Evolutionary conservation across 768 basidiomycete genomes (phyloP).

Genomic region (Rhodotorula paludigena): DNA sequence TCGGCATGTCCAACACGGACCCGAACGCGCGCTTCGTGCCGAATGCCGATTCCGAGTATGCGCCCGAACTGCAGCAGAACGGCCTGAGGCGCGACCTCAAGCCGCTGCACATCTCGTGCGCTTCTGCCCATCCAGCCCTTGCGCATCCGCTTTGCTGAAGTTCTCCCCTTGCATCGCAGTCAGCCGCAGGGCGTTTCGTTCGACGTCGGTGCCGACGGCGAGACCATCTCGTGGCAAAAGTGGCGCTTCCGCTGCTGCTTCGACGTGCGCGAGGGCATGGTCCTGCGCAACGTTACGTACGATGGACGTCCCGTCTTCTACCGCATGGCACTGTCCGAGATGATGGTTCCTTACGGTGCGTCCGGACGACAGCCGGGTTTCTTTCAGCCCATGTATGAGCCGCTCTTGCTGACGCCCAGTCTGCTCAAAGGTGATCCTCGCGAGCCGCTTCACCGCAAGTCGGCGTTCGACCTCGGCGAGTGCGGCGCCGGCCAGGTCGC

Average conservation of each 20-base stretch:
- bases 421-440: no score
- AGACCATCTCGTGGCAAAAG: constrained; percentile 35
- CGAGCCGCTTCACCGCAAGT: constrained; percentile 38
- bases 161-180: no score
- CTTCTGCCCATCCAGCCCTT: no score
- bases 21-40: constrained; percentile 4
- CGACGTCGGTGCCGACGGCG: constrained; percentile 13
- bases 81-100: constrained; percentile 19
- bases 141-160: no score
- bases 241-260: constrained; percentile 38
- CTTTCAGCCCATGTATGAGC: no score
- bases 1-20: neutral
- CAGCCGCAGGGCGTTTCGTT: constrained; percentile 27
- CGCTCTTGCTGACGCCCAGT: neutral
- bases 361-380: no score
- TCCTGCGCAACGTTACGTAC: constrained; percentile 42
- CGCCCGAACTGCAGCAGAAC: constrained; percentile 21
- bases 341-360: constrained; percentile 39
- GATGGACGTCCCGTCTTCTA: constrained; percentile 43
- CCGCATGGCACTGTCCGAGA: constrained; percentile 41
- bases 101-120: constrained; percentile 15
- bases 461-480: constrained; percentile 45
- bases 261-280: constrained; percentile 42
- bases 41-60: constrained; percentile 7
- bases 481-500: constrained; percentile 41